Evolutionary conservation across 2,329 filamentous ascomycete species (phyloP).

Genomic region (Fusarium pseudoanthophilum): DNA sequence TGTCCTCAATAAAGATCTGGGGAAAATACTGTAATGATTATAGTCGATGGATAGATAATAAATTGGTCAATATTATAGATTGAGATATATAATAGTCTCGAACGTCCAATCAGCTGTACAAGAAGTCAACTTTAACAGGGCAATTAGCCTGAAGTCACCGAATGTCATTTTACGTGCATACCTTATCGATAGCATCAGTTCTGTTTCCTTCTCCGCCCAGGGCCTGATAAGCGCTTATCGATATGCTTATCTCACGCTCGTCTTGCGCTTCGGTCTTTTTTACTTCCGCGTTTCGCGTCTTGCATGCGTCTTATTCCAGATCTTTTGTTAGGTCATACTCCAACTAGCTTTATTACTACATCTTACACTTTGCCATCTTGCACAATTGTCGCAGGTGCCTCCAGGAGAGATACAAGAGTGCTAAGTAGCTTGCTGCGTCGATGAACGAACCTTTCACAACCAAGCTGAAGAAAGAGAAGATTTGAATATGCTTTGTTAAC

Average conservation of each 20-base stretch:
- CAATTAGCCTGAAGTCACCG: not conserved
- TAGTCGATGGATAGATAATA: not conserved
- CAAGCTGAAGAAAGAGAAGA: not conserved
- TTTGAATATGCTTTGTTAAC: accelerated
- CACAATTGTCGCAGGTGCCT: not conserved
- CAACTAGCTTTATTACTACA: accelerated
- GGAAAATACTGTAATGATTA: not conserved
- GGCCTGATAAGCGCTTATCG: not conserved
- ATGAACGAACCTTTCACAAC: accelerated
- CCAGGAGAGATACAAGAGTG: not conserved
- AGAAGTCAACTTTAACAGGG: accelerated
- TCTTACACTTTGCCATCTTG: not conserved
- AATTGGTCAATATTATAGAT: not conserved
- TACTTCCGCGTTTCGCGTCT: not conserved
- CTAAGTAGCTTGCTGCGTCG: not conserved
- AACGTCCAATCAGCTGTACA: not conserved
- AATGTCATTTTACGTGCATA: no score
- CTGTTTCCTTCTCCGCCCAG: no score
- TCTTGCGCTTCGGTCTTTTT: not conserved
- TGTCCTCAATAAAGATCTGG: accelerated
- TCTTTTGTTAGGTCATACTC: no score
- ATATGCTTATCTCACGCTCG: not conserved
- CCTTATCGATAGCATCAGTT: not conserved
- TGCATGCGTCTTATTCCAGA: no score
- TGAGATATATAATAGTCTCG: accelerated